Evolutionary conservation across 805 yeast genomes (phyloP), one percentile per base, ranked within the genome.

Genomic region (Candida hungchunana): DNA sequence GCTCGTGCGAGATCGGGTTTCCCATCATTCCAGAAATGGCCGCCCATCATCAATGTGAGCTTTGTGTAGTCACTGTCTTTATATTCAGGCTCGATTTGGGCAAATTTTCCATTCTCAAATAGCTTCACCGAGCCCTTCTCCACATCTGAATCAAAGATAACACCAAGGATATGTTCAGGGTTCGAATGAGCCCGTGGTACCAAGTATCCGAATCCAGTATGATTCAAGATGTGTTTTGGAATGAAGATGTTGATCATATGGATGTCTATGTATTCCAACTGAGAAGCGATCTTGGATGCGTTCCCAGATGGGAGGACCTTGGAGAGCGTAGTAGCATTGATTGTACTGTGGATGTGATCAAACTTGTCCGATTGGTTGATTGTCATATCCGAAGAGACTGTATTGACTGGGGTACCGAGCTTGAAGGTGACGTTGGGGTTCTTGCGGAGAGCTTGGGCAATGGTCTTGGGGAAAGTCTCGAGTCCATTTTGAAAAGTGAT

Each of bases 41-140:
- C 97, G 5, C 97, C 97, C 48, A 88, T 62, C 97, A 90, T 90
- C 18, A 86, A 71, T 0, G 98, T 93, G 37, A 89, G 54, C 48
- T 83, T 86, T 5, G 87, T 75, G 46, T 78, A 80, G 0, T 64
- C 61, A 6, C 34, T 42, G 2, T 22, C 31, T 4, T 8, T 14
- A 37, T 39, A 33, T 29, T 14, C 49, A 33, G 23, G 48, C 9
- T 17, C 9, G 15, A 39, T 10, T 11, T 35, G 14, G 13, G 39
- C 40, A 19, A 31, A 18, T 3, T 23, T 21, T 12, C 50, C 12
- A 44, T 51, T 7, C 5, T 40, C 33, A 29, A 56, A 42, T 5
- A 68, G 41, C 1, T 62, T 60, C 14, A 50, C 47, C 26, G 73
- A 60, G 33, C 77, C 72, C 46, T 73, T 71, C 51, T 84, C 93